Evolutionary conservation across 192 early-diverging fungal genomes (phyloP).

Genomic region (Podila clonocystis): DNA sequence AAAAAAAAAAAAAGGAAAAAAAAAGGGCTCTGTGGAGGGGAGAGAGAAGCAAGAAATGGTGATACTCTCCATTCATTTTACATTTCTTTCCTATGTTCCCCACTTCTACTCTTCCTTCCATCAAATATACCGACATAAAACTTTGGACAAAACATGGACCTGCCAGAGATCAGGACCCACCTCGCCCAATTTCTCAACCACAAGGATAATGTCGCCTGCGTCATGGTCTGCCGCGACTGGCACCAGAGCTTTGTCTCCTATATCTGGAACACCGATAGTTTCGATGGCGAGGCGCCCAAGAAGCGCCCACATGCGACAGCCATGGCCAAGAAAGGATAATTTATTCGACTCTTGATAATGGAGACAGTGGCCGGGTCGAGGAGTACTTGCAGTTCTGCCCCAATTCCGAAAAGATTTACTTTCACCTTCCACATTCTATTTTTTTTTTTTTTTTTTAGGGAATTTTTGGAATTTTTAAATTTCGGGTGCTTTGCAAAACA

Average conservation of each 20-base stretch:
- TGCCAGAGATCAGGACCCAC: slow-evolving; percentile 1
- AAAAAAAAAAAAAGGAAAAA: no score
- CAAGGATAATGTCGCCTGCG: neutral
- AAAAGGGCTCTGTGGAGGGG: no score
- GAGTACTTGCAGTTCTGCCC: neutral
- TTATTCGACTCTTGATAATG: neutral
- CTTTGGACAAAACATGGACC: neutral
- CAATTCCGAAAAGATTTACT: neutral
- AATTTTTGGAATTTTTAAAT: no score
- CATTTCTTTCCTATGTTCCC: no score
- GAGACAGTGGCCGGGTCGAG: neutral
- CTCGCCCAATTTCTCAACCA: neutral
- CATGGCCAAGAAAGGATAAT: neutral
- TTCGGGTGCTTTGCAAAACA: no score
- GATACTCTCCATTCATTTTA: no score
- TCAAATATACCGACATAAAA: neutral
- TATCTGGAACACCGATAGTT: neutral
- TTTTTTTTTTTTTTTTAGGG: no score
- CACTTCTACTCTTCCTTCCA: no score
- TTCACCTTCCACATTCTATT: no score
- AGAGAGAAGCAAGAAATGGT: no score
- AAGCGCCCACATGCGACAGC: neutral
- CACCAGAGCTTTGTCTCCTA: neutral
- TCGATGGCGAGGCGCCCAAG: neutral
- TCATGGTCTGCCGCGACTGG: neutral